Evolutionary conservation across 345 rosid genomes (phyloP).

Genomic region (Pelargonium nanum): DNA sequence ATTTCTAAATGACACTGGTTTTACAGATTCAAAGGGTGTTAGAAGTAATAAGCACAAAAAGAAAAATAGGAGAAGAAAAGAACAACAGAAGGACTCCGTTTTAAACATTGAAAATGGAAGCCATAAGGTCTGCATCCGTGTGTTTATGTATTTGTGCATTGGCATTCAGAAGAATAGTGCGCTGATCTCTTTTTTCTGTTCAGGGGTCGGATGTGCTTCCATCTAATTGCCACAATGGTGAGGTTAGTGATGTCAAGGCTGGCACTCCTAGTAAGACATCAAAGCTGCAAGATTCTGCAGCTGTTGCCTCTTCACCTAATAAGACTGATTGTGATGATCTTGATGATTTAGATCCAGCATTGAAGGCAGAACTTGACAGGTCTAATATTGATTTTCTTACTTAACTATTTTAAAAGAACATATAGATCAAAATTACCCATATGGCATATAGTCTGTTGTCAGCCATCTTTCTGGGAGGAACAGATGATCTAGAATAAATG

Average conservation of each 20-base stretch:
- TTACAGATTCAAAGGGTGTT: slow-evolving; percentile 57
- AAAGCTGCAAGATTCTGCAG: slow-evolving; percentile 27
- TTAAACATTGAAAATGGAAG: slow-evolving; percentile 23
- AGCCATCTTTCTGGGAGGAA: background rate
- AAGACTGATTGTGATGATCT: slow-evolving; percentile 53
- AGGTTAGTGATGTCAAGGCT: slow-evolving; percentile 23
- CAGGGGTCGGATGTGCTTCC: slow-evolving; percentile 1
- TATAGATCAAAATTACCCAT: too few species aligned
- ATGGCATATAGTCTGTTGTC: too few species aligned
- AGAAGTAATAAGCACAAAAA: slow-evolving; percentile 49
- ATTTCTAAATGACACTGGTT: slow-evolving; percentile 6
- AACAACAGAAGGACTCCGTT: slow-evolving; percentile 35
- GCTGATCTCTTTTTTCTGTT: background rate
- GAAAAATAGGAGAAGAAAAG: slow-evolving; percentile 62
- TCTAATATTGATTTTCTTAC: slow-evolving; percentile 4
- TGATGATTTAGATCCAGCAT: slow-evolving; percentile 84
- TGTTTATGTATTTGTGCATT: slow-evolving; percentile 8
- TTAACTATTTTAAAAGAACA: too few species aligned
- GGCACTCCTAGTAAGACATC: slow-evolving; percentile 31
- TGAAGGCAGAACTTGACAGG: slow-evolving; percentile 75
- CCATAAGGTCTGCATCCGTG: slow-evolving; percentile 31
- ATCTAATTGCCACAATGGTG: slow-evolving; percentile 11
- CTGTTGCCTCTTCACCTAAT: slow-evolving; percentile 31
- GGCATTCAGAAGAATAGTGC: background rate
- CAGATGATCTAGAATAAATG: background rate